Conservation (phyloP, 352 stramenopile species). For the Phytophthora palmivora region DNA sequence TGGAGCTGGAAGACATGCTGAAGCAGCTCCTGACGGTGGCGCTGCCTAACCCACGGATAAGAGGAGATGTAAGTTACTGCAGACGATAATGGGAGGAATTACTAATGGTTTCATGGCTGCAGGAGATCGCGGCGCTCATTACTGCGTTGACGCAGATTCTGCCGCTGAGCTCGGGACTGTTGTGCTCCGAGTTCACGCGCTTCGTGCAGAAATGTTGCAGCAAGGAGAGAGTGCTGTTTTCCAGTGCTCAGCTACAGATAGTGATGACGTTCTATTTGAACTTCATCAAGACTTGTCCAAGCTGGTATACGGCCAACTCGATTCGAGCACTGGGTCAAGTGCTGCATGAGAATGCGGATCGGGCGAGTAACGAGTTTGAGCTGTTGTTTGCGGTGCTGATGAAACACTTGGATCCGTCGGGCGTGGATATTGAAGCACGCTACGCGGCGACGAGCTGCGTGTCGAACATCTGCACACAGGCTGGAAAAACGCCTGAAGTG, state of each 20-base stretch:
- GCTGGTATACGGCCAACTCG: slow-evolving; percentile 76
- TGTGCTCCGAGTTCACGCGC: slow-evolving; percentile 82
- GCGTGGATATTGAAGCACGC: slow-evolving; percentile 83
- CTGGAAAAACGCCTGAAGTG: slow-evolving; percentile 72
- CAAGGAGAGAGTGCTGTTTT: slow-evolving; percentile 79
- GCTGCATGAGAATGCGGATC: slow-evolving; percentile 82
- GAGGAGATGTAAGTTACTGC: slow-evolving; percentile 48
- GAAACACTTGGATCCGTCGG: slow-evolving; percentile 77
- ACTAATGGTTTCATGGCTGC: not conserved
- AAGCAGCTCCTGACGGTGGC: slow-evolving; percentile 63
- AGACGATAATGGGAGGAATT: not conserved
- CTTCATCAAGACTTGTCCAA: slow-evolving; percentile 80
- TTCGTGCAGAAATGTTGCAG: slow-evolving; percentile 81
- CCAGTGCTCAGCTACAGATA: slow-evolving; percentile 55
- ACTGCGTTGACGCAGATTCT: slow-evolving; percentile 65
- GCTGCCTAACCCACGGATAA: slow-evolving; percentile 72
- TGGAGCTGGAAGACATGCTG: slow-evolving; percentile 87
- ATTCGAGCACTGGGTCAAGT: slow-evolving; percentile 78
- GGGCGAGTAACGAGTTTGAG: slow-evolving; percentile 66
- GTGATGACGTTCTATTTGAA: slow-evolving; percentile 77
- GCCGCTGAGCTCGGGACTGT: slow-evolving; percentile 68
- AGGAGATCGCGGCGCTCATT: slow-evolving; percentile 73
- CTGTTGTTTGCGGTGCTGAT: slow-evolving; percentile 73
- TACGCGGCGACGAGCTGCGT: slow-evolving; percentile 89
- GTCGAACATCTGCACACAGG: slow-evolving; percentile 78